Conservation (phyloP, 2,329 filamentous ascomycete genomes). For the Colletotrichum musicola region DNA sequence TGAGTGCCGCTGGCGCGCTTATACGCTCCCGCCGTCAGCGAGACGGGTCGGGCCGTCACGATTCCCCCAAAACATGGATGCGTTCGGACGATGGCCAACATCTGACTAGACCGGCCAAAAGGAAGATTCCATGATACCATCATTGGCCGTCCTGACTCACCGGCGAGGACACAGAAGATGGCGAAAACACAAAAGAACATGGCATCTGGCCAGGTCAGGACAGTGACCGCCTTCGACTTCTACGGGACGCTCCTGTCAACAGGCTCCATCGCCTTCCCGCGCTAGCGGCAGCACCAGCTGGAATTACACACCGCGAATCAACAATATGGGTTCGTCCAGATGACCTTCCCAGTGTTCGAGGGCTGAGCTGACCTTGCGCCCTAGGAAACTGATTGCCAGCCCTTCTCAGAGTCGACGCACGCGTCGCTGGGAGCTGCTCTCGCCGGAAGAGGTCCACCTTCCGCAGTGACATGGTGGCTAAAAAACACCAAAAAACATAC, state of each 20-base stretch:
- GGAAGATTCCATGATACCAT: neutral
- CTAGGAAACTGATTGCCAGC: too few relatives aligned
- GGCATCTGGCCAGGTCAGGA: constrained; percentile 43
- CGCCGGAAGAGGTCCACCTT: too few relatives aligned
- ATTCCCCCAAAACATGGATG: neutral
- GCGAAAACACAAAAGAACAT: neutral
- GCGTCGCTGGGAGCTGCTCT: constrained; percentile 61
- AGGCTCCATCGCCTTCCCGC: constrained; percentile 71
- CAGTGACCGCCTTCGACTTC: constrained; percentile 77
- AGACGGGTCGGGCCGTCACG: neutral
- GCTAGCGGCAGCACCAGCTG: constrained; percentile 78
- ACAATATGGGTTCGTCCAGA: constrained; percentile 74
- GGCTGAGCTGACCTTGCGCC: constrained; percentile 59
- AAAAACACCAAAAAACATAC: too few relatives aligned
- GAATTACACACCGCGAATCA: constrained; percentile 83
- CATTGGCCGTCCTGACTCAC: neutral
- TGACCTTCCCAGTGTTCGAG: neutral
- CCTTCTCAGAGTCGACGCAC: constrained; percentile 74
- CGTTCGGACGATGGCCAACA: too few relatives aligned
- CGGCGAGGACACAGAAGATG: neutral
- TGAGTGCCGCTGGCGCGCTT: neutral
- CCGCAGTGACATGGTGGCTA: too few relatives aligned
- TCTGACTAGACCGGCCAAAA: neutral
- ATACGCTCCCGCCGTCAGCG: too few relatives aligned
- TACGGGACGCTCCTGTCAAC: constrained; percentile 83